These are phyloP conservation scores for Sequoiadendron giganteum DNA, from an alignment of 75 land plant genomes.

Conservation along the genomic window DNA sequence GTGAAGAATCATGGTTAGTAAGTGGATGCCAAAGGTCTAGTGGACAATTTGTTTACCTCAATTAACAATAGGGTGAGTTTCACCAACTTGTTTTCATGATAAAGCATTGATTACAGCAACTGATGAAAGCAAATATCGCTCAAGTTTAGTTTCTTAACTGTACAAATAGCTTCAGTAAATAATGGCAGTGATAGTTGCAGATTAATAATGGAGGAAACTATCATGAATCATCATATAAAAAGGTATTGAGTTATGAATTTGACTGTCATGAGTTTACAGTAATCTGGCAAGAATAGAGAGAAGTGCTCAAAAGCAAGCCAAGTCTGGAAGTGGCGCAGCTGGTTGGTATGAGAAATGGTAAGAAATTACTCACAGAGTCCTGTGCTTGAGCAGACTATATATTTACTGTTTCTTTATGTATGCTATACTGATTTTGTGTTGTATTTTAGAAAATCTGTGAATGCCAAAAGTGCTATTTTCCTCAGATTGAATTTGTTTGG, in stretches of 20 bases:
- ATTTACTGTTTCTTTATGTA: background rate
- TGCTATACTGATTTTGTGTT: background rate
- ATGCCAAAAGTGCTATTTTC: background rate
- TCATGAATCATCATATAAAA: background rate
- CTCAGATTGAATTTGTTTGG: background rate
- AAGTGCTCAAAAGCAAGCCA: slow-evolving; percentile 97
- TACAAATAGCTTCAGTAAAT: background rate
- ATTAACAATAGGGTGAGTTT: background rate
- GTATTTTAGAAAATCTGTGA: background rate
- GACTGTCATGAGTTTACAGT: slow-evolving; percentile 33
- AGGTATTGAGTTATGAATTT: background rate
- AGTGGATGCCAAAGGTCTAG: background rate
- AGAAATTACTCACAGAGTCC: slow-evolving; percentile 10
- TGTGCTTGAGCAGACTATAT: background rate
- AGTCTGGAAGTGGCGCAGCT: slow-evolving; percentile 83
- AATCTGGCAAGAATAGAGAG: slow-evolving; percentile 94
- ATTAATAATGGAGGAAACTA: background rate
- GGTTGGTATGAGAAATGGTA: slow-evolving; percentile 99
- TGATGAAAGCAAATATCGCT: background rate
- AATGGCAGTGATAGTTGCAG: background rate
- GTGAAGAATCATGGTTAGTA: background rate
- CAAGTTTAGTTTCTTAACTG: background rate
- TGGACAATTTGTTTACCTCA: background rate
- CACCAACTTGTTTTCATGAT: background rate
- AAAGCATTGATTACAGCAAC: background rate